phyloP scores from a whole-genome alignment of 805 yeast species.

The Metschnikowia drakensbergensis region DNA sequence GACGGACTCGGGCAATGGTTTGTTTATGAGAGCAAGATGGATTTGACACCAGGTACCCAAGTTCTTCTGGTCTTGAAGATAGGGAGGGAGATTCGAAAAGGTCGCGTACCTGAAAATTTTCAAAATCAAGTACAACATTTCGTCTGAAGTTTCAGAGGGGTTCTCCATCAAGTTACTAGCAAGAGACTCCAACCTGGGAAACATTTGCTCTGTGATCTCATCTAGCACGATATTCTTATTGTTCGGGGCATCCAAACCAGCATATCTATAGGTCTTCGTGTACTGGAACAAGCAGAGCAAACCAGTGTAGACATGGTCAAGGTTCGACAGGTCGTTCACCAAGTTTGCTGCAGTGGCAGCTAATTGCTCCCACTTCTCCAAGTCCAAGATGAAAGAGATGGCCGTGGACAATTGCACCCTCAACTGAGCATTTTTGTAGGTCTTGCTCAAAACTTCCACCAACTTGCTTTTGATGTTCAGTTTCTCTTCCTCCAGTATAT shows the following conservation, averaged over 20 bases:
- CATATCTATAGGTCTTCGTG: slow-evolving; percentile 39
- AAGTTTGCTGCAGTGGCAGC: slow-evolving; percentile 12
- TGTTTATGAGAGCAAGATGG: slow-evolving; percentile 36
- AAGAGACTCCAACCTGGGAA: slow-evolving; percentile 36
- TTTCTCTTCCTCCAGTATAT: slow-evolving; percentile 34
- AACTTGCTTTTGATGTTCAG: slow-evolving; percentile 34
- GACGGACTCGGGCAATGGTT: slow-evolving; percentile 35
- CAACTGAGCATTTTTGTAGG: slow-evolving; percentile 33
- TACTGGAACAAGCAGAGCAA: slow-evolving; percentile 40
- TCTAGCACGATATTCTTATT: slow-evolving; percentile 38
- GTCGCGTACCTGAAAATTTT: slow-evolving; percentile 42
- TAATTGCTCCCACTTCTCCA: slow-evolving; percentile 45
- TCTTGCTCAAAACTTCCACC: slow-evolving; percentile 32
- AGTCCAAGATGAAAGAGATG: slow-evolving; percentile 48
- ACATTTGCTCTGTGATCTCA: slow-evolving; percentile 31
- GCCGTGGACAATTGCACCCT: slow-evolving; percentile 58
- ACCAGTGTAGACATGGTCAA: slow-evolving; percentile 37
- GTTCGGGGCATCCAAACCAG: slow-evolving; percentile 43
- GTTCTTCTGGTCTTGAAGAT: slow-evolving; percentile 32
- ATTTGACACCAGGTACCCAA: slow-evolving; percentile 41
- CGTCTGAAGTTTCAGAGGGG: slow-evolving; percentile 14
- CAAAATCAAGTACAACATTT: slow-evolving; percentile 37
- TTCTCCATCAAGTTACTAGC: slow-evolving; percentile 29
- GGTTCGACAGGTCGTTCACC: slow-evolving; percentile 30
- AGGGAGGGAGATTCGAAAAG: slow-evolving; percentile 34